These are phyloP conservation scores for Mucor sp. DNA, from an alignment of 371 early-diverging fungal genomes.

Conservation along the genomic window DNA sequence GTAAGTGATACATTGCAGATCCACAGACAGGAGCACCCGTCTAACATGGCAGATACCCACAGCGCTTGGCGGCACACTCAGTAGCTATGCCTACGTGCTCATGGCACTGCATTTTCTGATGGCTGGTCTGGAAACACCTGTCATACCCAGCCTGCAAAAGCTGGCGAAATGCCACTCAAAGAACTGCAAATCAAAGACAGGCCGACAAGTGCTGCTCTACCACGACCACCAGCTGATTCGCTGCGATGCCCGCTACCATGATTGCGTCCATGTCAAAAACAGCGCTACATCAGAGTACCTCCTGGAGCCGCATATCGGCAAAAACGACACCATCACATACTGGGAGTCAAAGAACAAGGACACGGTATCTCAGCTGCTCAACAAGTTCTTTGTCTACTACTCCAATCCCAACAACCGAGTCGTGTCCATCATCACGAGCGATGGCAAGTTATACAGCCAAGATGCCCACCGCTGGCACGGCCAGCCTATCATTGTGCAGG, in stretches of 20 bases:
- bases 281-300: neutral
- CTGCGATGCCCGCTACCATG: constrained; percentile 25
- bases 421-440: constrained; percentile 20
- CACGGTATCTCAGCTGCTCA: constrained; percentile 54
- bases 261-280: constrained; percentile 11
- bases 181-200: constrained; percentile 6
- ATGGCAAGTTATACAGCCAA: constrained; percentile 48
- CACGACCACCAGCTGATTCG: constrained; percentile 1
- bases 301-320: neutral
- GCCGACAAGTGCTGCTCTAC: neutral
- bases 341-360: constrained; percentile 50
- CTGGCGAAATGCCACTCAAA: neutral
- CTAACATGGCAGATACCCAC: neutral
- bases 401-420: constrained; percentile 42
- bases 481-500: constrained; percentile 15
- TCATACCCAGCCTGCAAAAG: constrained; percentile 26
- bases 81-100: constrained; percentile 34
- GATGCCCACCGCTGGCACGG: constrained; percentile 33
- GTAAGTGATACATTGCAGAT: constrained; percentile 14
- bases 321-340: neutral
- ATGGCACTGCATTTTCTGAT: constrained; percentile 32
- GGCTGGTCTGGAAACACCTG: constrained; percentile 1
- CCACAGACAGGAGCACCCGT: too few relatives aligned
- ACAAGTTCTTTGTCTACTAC: constrained; percentile 64
- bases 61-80: constrained; percentile 27